phyloP scores from a whole-genome alignment of 805 yeast genomes.

The Yarrowia sp. region DNA sequence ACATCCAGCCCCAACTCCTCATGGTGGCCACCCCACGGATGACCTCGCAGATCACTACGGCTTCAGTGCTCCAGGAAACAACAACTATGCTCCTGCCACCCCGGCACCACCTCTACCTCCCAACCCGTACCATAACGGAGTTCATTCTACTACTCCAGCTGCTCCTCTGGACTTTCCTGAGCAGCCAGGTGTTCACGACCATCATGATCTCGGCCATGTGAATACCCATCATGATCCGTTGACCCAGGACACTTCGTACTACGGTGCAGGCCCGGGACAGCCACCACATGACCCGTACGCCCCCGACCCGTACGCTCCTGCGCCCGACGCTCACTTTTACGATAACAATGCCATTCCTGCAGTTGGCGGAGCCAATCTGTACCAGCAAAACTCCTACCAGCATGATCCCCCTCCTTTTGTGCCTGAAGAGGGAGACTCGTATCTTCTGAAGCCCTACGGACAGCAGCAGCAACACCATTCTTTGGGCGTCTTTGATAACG shows the following conservation, averaged over 20 bases:
- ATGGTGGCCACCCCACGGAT: neutral
- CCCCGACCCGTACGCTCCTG: conserved; percentile 12
- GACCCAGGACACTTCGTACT: neutral
- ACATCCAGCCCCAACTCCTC: neutral
- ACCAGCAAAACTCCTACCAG: conserved; percentile 6
- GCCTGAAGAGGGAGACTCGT: conserved; percentile 15
- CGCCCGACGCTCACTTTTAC: conserved; percentile 12
- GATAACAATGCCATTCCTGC: neutral
- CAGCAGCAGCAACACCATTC: conserved; percentile 27
- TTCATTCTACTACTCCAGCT: neutral
- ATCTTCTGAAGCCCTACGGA: conserved; percentile 9
- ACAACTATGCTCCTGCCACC: conserved; percentile 2
- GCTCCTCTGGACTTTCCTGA: conserved; percentile 1
- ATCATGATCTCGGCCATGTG: conserved; percentile 6
- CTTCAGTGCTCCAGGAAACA: neutral
- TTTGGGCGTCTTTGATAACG: conserved; percentile 19
- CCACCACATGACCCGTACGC: neutral
- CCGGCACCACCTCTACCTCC: neutral
- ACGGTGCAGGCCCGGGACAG: neutral
- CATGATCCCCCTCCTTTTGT: conserved; percentile 12
- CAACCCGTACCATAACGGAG: conserved; percentile 17
- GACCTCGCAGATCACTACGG: conserved; percentile 19
- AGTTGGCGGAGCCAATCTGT: neutral
- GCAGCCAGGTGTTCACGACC: neutral
- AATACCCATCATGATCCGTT: neutral